phyloP scores from a whole-genome alignment of 2,329 filamentous ascomycete genomes.

The Penicillium frequentans region DNA sequence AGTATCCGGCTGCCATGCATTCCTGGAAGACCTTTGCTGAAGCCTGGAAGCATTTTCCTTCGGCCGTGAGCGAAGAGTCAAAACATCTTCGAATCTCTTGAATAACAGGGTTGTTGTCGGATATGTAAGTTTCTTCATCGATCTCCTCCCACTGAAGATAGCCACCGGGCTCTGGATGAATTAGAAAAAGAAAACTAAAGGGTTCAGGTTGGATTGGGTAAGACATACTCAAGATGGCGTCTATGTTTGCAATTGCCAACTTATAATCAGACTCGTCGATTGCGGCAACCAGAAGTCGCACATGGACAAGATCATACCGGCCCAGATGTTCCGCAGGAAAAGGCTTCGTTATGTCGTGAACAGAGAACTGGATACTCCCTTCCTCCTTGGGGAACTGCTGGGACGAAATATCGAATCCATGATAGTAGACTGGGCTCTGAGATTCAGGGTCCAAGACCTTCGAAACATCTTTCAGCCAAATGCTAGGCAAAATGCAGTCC shows the following conservation, averaged over 20 bases:
- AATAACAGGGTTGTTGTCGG: conserved; percentile 6
- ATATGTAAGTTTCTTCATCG: conserved; percentile 11
- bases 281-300: conserved; percentile 23
- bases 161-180: conserved; percentile 14
- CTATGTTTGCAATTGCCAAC: not conserved
- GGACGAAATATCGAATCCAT: not conserved
- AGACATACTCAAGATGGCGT: not conserved
- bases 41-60: conserved; percentile 9
- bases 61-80: conserved; percentile 1
- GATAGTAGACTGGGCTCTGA: not conserved
- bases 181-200: not conserved
- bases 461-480: not conserved
- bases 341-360: conserved; percentile 21
- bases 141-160: conserved; percentile 20
- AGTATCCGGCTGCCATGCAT: not conserved
- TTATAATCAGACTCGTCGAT: conserved; percentile 13
- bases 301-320: conserved; percentile 28
- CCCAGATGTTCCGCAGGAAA: conserved; percentile 25
- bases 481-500: not conserved
- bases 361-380: not conserved
- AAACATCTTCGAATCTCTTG: conserved; percentile 9
- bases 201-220: not conserved
- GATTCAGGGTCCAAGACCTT: not conserved
- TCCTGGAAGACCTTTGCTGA: conserved; percentile 10
- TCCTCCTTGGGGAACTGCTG: not conserved